Conservation (phyloP, 192 early-diverging fungal species). For the Entomortierella chlamydospora region DNA sequence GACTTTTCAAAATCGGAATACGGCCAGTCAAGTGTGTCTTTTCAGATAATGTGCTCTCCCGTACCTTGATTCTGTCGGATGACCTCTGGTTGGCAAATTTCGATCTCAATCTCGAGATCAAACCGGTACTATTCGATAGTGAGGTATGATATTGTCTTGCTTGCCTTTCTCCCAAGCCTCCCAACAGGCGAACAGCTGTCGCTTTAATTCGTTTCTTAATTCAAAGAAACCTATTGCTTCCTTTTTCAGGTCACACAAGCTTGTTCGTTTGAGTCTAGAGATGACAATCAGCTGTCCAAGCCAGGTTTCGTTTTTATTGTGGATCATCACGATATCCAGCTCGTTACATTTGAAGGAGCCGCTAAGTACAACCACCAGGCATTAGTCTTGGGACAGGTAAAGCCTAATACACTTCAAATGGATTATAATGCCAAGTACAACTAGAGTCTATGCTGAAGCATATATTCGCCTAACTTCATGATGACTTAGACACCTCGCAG, state of each 20-base stretch:
- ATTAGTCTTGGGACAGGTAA: slow-evolving; percentile 25
- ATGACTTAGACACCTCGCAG: slow-evolving; percentile 31
- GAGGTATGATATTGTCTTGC: slow-evolving; percentile 19
- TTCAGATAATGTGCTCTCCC: background rate
- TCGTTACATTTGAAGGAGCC: slow-evolving; percentile 17
- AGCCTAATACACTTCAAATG: background rate
- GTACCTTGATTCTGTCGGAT: slow-evolving; percentile 27
- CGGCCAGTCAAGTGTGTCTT: slow-evolving; percentile 26
- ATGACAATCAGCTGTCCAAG: background rate
- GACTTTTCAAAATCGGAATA: slow-evolving; percentile 28
- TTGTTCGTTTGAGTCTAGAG: slow-evolving; percentile 19
- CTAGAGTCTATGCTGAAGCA: too few relatives aligned
- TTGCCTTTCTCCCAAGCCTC: background rate
- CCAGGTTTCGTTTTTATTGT: slow-evolving; percentile 34
- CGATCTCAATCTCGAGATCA: slow-evolving; percentile 16
- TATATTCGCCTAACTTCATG: background rate
- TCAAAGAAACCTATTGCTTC: too few relatives aligned
- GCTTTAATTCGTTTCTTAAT: too few relatives aligned
- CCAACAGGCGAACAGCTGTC: too few relatives aligned
- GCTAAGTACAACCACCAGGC: slow-evolving; percentile 21
- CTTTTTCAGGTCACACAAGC: slow-evolving; percentile 31
- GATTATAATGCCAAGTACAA: too few relatives aligned
- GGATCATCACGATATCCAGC: slow-evolving; percentile 35
- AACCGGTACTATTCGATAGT: slow-evolving; percentile 26
- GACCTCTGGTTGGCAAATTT: slow-evolving; percentile 24